phyloP scores from a whole-genome alignment of 2,329 filamentous ascomycete genomes.

The Aureobasidium sp. region DNA sequence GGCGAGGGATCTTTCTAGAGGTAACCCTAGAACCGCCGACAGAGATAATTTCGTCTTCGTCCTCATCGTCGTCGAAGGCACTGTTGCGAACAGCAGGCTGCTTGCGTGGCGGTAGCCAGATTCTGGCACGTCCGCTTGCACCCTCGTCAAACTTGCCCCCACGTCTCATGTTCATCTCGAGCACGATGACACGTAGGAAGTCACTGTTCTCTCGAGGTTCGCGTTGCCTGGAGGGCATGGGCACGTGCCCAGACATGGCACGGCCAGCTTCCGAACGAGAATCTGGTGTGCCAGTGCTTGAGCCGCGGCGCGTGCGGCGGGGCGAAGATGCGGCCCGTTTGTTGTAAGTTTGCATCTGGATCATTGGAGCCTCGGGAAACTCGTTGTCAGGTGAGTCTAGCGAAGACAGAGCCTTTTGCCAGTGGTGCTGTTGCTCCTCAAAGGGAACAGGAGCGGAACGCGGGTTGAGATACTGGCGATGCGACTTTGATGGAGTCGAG shows the following conservation, averaged over 20 bases:
- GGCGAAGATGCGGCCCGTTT: conserved; percentile 25
- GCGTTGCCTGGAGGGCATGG: conserved; percentile 44
- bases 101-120: conserved; percentile 55
- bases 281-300: conserved; percentile 27
- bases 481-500: conserved; percentile 48
- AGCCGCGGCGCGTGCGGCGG: conserved; percentile 13
- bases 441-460: conserved; percentile 34
- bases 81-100: neutral
- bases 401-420: conserved; percentile 29
- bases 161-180: conserved; percentile 63
- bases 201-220: conserved; percentile 58
- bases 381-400: conserved; percentile 26
- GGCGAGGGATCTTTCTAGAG: conserved; percentile 5
- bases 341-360: conserved; percentile 59
- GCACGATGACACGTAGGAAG: conserved; percentile 56
- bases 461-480: conserved; percentile 56
- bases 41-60: neutral
- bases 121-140: conserved; percentile 46
- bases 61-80: conserved; percentile 7
- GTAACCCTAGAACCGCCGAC: neutral
- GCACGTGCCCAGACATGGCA: conserved; percentile 27
- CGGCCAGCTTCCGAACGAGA: conserved; percentile 38
- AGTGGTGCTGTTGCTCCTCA: conserved; percentile 32
- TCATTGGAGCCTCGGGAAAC: conserved; percentile 43
- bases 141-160: conserved; percentile 54